Base-by-base conservation (phyloP, 2,329 filamentous ascomycete genomes). In the Penicillium sp. region DNA sequence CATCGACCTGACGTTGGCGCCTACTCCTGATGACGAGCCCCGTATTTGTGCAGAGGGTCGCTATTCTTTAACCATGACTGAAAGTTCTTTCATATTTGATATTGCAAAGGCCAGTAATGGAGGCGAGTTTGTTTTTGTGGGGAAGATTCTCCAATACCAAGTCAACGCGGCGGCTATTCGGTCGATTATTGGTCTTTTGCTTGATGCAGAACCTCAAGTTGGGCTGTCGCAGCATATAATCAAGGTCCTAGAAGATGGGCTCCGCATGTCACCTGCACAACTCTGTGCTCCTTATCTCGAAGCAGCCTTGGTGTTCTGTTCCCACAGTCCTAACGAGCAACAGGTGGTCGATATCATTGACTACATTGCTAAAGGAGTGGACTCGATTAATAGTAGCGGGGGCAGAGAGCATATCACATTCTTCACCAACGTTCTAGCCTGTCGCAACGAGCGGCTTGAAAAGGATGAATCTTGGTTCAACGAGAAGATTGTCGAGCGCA, bases 111-210 rank as follows among this genome's bases (percentile, higher is more conserved):
- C 71, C 7, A 60, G 60, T 26, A 66, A 67, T n/a, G 65, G 64
- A 14, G 69, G n/a, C n/a, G n/a, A 72, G 35, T 59, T 76, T 33
- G 52, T 69, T 12, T 42, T 76, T 52, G 68, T 87, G 23, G 83
- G 85, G 65, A 90, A 88, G 66, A 76, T 91, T 24, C 76, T 91
- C 26, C 75, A 77, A 20, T 77, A 88, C 49, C 80, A 86, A 60
- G 82, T 86, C 64, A 85, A 84, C 54, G 69, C 71, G 0, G 60
- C 66, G 1, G 75, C 76, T 2, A 83, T 81, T 1, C 76, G 81
- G 50, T 74, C 71, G 12, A 87, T 91, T 52, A 67, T 91, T 49
- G 71, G 71, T 38, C 74, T 78, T 3, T 75, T 91, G 35, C 71
- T 89, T 43, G 70, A 74, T n/a, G 68, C 81, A 20, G 79, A 81